A percentile compares a stretch with the other conserved stretches of the same genome.
phyloP scores from a whole-genome alignment of 2,329 filamentous ascomycete species.

The Stagonosporopsis vannaccii region DNA sequence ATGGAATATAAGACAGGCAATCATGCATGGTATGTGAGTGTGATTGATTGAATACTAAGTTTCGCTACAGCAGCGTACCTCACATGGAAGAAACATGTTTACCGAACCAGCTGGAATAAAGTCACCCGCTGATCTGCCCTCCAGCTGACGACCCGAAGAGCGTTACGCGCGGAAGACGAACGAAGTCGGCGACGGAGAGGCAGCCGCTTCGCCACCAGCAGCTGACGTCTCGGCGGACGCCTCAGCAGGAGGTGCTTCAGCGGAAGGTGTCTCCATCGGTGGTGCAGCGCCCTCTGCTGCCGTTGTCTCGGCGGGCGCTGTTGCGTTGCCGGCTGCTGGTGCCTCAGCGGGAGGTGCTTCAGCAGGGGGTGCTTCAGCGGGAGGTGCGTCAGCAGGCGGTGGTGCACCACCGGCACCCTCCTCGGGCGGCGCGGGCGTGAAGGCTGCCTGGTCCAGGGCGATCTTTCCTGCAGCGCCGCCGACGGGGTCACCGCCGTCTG shows the following conservation, averaged over 20 bases:
- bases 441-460: constrained; percentile 34
- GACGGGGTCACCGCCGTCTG: constrained; percentile 30
- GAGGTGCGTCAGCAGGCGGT: constrained; percentile 24
- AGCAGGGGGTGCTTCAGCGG: background rate
- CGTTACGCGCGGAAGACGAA: constrained; percentile 9
- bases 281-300: background rate
- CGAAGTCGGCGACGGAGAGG: constrained; percentile 7
- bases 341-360: constrained; percentile 9
- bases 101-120: background rate
- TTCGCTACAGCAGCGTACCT: background rate
- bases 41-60: background rate
- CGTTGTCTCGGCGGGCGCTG: constrained; percentile 11
- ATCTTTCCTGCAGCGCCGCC: constrained; percentile 35
- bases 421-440: constrained; percentile 33
- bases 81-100: too few species aligned
- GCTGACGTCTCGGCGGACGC: constrained; percentile 1
- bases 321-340: background rate
- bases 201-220: background rate
- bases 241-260: constrained; percentile 9
- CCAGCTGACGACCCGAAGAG: background rate
- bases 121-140: background rate
- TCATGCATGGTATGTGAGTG: too few species aligned
- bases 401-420: constrained; percentile 22
- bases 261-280: constrained; percentile 1
- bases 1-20: too few species aligned